phyloP scores from a whole-genome alignment of 768 basidiomycete genomes.

The Boletus edulis region DNA sequence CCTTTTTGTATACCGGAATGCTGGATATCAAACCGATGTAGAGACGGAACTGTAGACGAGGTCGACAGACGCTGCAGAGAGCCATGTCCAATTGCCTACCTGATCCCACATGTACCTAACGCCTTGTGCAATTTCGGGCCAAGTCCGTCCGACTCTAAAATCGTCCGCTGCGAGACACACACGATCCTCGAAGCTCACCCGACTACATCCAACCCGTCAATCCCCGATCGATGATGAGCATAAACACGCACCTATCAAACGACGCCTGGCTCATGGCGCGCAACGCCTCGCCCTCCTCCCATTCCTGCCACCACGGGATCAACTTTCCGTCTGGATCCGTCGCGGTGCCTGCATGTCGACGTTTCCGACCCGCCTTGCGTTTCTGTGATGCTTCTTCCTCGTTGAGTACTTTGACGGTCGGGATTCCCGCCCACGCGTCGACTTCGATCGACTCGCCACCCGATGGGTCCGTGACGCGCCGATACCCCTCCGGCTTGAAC shows the following conservation, averaged over 20 bases:
- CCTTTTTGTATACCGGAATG: constrained; percentile 31
- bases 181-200: constrained; percentile 17
- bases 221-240: not conserved
- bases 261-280: constrained; percentile 17
- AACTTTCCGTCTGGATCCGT: constrained; percentile 19
- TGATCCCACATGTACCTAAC: constrained; percentile 32
- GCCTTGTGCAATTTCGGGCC: constrained; percentile 30
- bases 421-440: constrained; percentile 21
- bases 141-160: constrained; percentile 29
- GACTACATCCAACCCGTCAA: constrained; percentile 1
- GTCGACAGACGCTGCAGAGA: not conserved
- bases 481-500: constrained; percentile 33
- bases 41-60: constrained; percentile 27
- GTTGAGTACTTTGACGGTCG: constrained; percentile 25
- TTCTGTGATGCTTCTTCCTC: constrained; percentile 19
- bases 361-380: constrained; percentile 14
- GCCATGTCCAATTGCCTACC: constrained; percentile 12
- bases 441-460: constrained; percentile 24
- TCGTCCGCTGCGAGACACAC: constrained; percentile 29
- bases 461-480: not conserved
- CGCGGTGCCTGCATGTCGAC: constrained; percentile 20
- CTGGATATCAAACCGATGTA: constrained; percentile 31
- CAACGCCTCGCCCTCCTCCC: constrained; percentile 26
- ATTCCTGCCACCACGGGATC: constrained; percentile 34
- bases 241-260: constrained; percentile 27